Evolutionary conservation across 2,329 filamentous ascomycete genomes (phyloP).

Genomic region (Fusarium xylarioides): DNA sequence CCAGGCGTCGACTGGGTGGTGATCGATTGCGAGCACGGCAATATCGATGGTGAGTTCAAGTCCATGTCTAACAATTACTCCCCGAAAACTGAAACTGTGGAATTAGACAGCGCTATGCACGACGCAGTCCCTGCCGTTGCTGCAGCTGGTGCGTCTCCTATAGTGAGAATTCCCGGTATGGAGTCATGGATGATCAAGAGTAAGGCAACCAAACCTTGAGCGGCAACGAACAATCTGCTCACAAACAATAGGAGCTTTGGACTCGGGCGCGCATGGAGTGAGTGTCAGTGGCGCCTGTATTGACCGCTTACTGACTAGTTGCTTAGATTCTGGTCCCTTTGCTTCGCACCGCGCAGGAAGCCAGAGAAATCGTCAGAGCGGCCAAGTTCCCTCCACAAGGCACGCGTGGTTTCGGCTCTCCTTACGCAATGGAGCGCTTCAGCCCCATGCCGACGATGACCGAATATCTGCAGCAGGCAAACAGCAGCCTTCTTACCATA

Average conservation of each 20-base stretch:
- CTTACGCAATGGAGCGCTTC: background rate
- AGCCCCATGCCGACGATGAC: background rate
- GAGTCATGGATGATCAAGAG: background rate
- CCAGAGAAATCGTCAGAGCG: background rate
- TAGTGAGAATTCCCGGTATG: background rate
- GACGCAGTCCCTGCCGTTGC: background rate
- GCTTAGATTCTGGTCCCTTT: background rate
- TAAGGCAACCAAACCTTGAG: background rate
- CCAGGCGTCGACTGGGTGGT: background rate
- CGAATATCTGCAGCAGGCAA: background rate
- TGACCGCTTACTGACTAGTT: rapidly evolving
- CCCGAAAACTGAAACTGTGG: background rate
- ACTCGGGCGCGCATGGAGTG: background rate
- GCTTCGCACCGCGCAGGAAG: background rate
- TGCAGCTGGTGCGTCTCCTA: background rate
- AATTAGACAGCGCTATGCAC: background rate
- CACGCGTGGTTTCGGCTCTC: background rate
- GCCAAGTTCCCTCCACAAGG: background rate
- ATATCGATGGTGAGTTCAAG: background rate
- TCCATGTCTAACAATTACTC: background rate
- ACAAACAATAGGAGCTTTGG: background rate
- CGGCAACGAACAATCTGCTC: background rate
- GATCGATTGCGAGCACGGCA: background rate
- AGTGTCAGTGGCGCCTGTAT: background rate
- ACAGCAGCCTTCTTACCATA: background rate